A percentile compares a stretch with the other conserved stretches of the same genome.
Conservation (phyloP, 2,329 filamentous ascomycete genomes). For the Calonectria henricotiae region DNA sequence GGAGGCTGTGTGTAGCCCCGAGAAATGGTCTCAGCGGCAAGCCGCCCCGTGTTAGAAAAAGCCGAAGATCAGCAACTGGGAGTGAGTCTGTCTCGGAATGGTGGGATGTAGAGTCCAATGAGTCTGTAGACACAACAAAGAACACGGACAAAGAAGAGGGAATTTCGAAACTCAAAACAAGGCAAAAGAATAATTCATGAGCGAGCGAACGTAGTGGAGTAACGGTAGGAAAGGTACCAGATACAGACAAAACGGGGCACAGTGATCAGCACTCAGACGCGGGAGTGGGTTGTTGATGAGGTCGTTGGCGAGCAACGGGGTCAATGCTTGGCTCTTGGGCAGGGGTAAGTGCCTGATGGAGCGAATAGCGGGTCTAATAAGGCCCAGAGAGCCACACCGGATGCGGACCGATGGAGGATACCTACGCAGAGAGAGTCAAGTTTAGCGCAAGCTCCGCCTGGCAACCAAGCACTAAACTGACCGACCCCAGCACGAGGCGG, state of each 20-base stretch:
- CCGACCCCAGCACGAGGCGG: constrained; percentile 34
- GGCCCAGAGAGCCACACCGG: constrained; percentile 46
- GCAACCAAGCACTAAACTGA: constrained; percentile 43
- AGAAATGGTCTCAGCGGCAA: constrained; percentile 46
- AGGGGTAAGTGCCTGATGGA: constrained; percentile 38
- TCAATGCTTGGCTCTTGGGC: constrained; percentile 39
- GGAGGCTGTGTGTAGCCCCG: constrained; percentile 40
- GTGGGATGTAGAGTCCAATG: background rate
- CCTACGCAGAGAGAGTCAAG: constrained; percentile 37
- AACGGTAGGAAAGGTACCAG: constrained; percentile 16
- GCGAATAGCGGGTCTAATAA: constrained; percentile 43
- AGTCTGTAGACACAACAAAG: constrained; percentile 21
- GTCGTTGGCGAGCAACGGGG: constrained; percentile 47
- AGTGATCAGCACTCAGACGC: constrained; percentile 30
- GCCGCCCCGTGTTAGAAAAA: constrained; percentile 41
- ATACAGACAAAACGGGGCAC: constrained; percentile 15
- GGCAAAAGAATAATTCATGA: constrained; percentile 33
- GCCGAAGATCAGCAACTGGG: constrained; percentile 33
- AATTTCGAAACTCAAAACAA: constrained; percentile 43
- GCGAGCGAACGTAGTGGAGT: constrained; percentile 34
- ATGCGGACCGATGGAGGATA: constrained; percentile 47
- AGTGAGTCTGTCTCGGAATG: constrained; percentile 31
- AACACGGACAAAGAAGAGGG: constrained; percentile 37
- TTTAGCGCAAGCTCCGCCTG: constrained; percentile 48
- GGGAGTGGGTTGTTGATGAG: constrained; percentile 45